These are phyloP conservation scores for Stentor roeselii DNA, from an alignment of 73 alveolate genomes.

Conservation along the genomic window DNA sequence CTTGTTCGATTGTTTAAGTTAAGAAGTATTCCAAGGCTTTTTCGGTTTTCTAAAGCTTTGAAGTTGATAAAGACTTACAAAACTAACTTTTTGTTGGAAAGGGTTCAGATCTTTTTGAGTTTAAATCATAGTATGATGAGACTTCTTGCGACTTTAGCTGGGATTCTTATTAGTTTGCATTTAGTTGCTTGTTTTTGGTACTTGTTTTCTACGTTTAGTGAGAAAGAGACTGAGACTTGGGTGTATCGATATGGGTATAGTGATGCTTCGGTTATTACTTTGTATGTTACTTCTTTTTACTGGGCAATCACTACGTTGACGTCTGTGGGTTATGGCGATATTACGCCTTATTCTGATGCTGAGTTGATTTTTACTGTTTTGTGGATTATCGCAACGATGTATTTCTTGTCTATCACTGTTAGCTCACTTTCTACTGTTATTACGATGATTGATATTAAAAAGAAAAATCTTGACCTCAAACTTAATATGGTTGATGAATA, in stretches of 20 bases:
- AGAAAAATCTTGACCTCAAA: conserved; percentile 10
- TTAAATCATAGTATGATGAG: conserved; percentile 6
- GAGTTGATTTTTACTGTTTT: not conserved
- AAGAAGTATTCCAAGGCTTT: not conserved
- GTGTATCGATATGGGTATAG: not conserved
- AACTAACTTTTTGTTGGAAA: not conserved
- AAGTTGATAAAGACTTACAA: not conserved
- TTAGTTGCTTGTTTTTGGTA: conserved; percentile 22
- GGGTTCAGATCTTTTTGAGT: conserved; percentile 6
- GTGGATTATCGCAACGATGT: conserved; percentile 11
- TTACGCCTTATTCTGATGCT: not conserved
- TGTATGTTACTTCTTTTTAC: not conserved
- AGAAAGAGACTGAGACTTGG: conserved; percentile 8
- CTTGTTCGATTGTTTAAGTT: not conserved
- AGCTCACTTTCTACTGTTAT: not conserved
- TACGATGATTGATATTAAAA: not conserved
- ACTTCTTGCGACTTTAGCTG: not conserved
- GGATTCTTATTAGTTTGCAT: not conserved
- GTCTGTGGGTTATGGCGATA: conserved; percentile 30
- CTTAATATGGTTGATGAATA: not conserved
- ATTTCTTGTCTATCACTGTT: conserved; percentile 7
- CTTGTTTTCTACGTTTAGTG: conserved; percentile 1
- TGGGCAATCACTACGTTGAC: conserved; percentile 21
- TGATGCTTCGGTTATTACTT: not conserved
- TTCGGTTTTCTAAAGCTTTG: not conserved